phyloP scores from a whole-genome alignment of 2,329 filamentous ascomycete species.

The Ampelomyces quisqualis region DNA sequence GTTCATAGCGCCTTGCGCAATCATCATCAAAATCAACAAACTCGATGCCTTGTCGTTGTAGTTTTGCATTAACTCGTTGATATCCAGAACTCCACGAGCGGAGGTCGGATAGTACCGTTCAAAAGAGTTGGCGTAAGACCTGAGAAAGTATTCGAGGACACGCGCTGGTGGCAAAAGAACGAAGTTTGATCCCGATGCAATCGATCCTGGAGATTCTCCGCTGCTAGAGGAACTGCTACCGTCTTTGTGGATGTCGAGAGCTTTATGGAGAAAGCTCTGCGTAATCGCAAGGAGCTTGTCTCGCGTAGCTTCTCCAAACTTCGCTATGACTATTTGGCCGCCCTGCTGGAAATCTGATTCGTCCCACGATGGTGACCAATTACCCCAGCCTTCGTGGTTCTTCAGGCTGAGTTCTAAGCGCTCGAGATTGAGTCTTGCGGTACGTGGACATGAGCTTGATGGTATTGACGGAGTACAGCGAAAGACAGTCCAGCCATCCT shows the following conservation, averaged over 20 bases:
- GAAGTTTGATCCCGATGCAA: conserved; percentile 58
- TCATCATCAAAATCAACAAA: conserved; percentile 68
- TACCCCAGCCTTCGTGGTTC: conserved; percentile 55
- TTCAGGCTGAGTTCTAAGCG: conserved; percentile 53
- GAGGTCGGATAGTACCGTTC: conserved; percentile 67
- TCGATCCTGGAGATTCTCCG: conserved; percentile 50
- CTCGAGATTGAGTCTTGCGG: conserved; percentile 54
- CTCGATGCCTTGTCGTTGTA: conserved; percentile 65
- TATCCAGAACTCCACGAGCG: conserved; percentile 60
- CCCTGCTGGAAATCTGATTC: conserved; percentile 51
- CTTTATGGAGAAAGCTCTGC: conserved; percentile 69
- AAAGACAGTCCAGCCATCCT: conserved; percentile 56
- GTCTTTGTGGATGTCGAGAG: conserved; percentile 65
- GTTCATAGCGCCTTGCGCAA: conserved; percentile 68
- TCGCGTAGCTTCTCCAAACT: conserved; percentile 57
- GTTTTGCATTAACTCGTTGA: conserved; percentile 65
- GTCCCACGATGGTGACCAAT: conserved; percentile 53
- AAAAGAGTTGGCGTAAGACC: conserved; percentile 65
- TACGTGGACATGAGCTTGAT: conserved; percentile 53
- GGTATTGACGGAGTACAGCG: conserved; percentile 53
- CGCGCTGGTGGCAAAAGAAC: conserved; percentile 65
- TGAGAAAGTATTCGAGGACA: conserved; percentile 67
- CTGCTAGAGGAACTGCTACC: conserved; percentile 47
- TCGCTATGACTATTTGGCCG: conserved; percentile 51
- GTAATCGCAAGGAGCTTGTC: conserved; percentile 72